phyloP scores from a whole-genome alignment of 2,329 filamentous ascomycete species.

The Verruconis gallopava region DNA sequence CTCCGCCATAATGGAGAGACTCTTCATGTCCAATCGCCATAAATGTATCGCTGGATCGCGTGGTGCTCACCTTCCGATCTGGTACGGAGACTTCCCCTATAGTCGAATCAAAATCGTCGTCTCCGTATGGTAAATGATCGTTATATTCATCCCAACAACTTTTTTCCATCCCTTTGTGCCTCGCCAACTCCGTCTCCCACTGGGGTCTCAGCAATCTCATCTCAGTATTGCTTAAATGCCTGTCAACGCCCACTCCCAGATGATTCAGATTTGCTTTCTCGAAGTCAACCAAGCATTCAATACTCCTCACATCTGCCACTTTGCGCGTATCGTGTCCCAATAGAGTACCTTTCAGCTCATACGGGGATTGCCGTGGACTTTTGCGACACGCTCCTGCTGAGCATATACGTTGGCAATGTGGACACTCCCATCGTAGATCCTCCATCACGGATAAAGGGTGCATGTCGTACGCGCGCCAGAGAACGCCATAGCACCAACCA shows the following conservation, averaged over 20 bases:
- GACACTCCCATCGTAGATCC: constrained; percentile 73
- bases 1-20: not conserved
- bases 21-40: not conserved
- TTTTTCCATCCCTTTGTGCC: constrained; percentile 31
- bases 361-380: constrained; percentile 56
- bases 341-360: constrained; percentile 74
- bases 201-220: constrained; percentile 24
- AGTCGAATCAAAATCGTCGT: constrained; percentile 22
- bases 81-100: constrained; percentile 11
- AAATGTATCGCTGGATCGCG: not conserved
- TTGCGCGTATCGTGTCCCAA: constrained; percentile 84
- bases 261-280: constrained; percentile 76
- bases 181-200: constrained; percentile 41
- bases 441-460: constrained; percentile 76
- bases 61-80: not conserved
- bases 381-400: constrained; percentile 72
- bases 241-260: constrained; percentile 46
- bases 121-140: constrained; percentile 24
- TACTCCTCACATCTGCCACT: constrained; percentile 79
- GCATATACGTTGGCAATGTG: constrained; percentile 74
- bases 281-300: constrained; percentile 86
- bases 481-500: constrained; percentile 82
- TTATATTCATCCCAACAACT: constrained; percentile 31
- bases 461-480: constrained; percentile 84
- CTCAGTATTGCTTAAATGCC: not conserved